phyloP scores from a whole-genome alignment of 75 land plant genomes.

The Ceratopteris richardii region DNA sequence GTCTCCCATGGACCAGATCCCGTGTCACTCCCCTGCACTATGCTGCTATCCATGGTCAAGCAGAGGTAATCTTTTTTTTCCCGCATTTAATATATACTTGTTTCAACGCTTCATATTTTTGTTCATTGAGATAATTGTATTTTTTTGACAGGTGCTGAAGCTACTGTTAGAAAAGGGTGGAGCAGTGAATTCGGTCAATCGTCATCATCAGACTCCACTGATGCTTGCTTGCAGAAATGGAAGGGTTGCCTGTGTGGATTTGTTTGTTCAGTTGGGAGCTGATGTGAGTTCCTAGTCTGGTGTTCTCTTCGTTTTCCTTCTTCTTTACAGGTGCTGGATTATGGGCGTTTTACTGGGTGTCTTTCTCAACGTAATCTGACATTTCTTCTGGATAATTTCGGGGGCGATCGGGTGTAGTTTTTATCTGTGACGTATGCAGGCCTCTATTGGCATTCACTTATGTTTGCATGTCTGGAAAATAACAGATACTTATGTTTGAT shows the following conservation, averaged over 20 bases:
- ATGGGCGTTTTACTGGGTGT: neutral
- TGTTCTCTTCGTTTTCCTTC: too few species aligned
- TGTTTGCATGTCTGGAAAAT: too few species aligned
- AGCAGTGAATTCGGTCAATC: neutral
- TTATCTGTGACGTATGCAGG: neutral
- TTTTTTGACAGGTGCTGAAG: neutral
- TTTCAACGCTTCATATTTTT: neutral
- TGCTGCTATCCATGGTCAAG: neutral
- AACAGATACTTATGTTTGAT: slow-evolving; percentile 20
- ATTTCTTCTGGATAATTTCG: too few species aligned
- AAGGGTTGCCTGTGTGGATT: slow-evolving; percentile 10
- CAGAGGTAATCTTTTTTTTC: neutral
- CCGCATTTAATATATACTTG: neutral
- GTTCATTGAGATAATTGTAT: neutral
- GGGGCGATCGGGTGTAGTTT: too few species aligned
- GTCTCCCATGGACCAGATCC: neutral
- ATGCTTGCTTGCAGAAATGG: slow-evolving; percentile 29
- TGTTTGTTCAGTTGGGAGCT: slow-evolving; percentile 10
- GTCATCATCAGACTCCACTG: slow-evolving; percentile 17
- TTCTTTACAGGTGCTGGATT: neutral
- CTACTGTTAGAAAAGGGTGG: neutral
- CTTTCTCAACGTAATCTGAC: too few species aligned
- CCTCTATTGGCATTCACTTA: neutral
- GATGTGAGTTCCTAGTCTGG: slow-evolving; percentile 8
- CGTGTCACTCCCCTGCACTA: neutral